Evolutionary conservation across 768 basidiomycete genomes (phyloP), one percentile per base, ranked within the genome.

Genomic region (Phanerodontia chrysosporium): DNA sequence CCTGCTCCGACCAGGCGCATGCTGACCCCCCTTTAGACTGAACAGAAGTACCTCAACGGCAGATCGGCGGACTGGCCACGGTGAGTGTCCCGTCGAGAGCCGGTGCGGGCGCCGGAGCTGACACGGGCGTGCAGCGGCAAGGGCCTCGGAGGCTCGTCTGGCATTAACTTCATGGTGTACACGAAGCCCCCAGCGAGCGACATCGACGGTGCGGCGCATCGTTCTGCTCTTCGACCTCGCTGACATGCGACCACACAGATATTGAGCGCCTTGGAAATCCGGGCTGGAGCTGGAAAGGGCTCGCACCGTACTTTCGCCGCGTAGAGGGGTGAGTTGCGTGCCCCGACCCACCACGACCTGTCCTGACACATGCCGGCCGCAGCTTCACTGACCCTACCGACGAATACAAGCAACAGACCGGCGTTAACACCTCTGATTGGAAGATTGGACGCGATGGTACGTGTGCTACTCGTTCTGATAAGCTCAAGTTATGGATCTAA

Each of bases 231-330:
- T n/a, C n/a, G n/a, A 51, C 2, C 1, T 9, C n/a, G 14, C 12
- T 13, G 9, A 7, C 27, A 5, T 16, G 36, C 14, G 16, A 25
- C 24, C 6, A 21, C 30, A n/a, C n/a, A 39, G 69, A 68, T 25
- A 55, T 67, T 27, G 67, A 67, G 57, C 58, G 62, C 9, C 65
- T 70, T 0, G 69, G 69, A 0, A 70, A 70, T 55, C 66, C 67
- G 0, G 67, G 67, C 1, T 70, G 66, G 67, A 68, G 67, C 35
- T 70, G 65, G 66, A 53, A 61, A 25, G 63, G 65, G 39, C 64
- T 57, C 32, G 55, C 65, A 45, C 62, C 64, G 29, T 64, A 62
- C 45, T 42, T 68, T 12, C 45, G 45, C 1, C 65, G 64, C 16
- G 61, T 64, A 3, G 69, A 70, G 58, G 65, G 65, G 66, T 67